Base-by-base conservation (phyloP, 1,139 yeast genomes). In the Taphrina flavorubra region DNA sequence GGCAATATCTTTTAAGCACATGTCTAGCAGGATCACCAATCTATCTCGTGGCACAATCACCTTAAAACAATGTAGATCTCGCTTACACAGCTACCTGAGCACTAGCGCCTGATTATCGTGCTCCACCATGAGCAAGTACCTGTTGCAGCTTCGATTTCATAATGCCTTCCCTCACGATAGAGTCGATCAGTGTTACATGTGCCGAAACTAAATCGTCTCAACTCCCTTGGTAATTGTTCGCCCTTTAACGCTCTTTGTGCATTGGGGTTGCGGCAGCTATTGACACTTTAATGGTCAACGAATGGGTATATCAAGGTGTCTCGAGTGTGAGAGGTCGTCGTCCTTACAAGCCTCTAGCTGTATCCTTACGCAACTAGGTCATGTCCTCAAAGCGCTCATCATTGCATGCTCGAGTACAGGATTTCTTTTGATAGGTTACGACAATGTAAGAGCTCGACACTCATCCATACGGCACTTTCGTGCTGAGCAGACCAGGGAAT, bases 381-480 rank as follows among this genome's bases (percentile, higher is more conserved):
- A 51, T 5, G 51, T 57, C 25, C 53, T 62, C 25, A 51, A 25
- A 42, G 37, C 44, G 14, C 31, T 62, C 13, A 42, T 53, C 13
- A 16, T 47, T n/a, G 53, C 53, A n/a, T 51, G 59, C 44, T 40
- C 66, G n/a, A 49, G 58, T 10, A 59, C 49, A 49, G 70, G 68
- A 14, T 70, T 70, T 75, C 84, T 88, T 36, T 78, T 83, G 57
- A 86, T 87, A 73, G 90, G 91, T 69, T 86, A 86, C 74, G 89
- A 87, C 76, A 90, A 87, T 77, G 65, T 49, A 37, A 36, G 47
- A 16, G 7, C 8, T 16, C 13, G 42, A 25, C 31, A 25, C 31
- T 25, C 31, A 25, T 25, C 31, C 31, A 25, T 25, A 25, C 4
- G 2, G 31, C 31, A 1, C 1, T 25, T 25, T 25, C 31, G 31